A percentile compares a stretch with the other conserved stretches of the same genome.
Evolutionary conservation across 1,139 yeast genomes (phyloP).

Genomic region (Yamadazyma epiphylla): DNA sequence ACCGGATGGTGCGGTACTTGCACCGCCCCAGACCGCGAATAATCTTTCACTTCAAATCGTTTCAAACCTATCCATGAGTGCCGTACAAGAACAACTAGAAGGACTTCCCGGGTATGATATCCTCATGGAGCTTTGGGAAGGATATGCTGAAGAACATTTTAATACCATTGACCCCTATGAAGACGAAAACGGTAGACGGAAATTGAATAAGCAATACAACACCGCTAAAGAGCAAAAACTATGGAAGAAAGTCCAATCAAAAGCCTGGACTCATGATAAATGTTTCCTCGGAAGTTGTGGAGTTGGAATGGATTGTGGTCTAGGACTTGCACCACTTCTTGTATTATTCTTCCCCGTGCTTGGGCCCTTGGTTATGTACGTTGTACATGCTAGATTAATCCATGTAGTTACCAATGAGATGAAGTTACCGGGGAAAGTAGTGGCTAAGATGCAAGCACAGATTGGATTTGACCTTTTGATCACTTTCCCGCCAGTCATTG

Average conservation of each 20-base stretch:
- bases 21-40: no score
- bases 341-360: slow-evolving; percentile 65
- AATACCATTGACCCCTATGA: slow-evolving; percentile 70
- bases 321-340: slow-evolving; percentile 71
- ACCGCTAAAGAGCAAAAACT: slow-evolving; percentile 59
- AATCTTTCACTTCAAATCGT: no score
- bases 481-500: slow-evolving; percentile 75
- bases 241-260: slow-evolving; percentile 69
- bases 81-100: slow-evolving; percentile 37
- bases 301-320: slow-evolving; percentile 67
- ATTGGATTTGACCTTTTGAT: slow-evolving; percentile 69
- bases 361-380: slow-evolving; percentile 81
- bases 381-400: slow-evolving; percentile 65
- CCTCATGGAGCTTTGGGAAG: slow-evolving; percentile 57
- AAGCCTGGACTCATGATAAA: slow-evolving; percentile 84
- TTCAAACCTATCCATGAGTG: no score
- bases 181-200: slow-evolving; percentile 55
- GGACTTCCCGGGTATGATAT: slow-evolving; percentile 55
- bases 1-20: no score
- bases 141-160: slow-evolving; percentile 60
- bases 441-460: slow-evolving; percentile 70
- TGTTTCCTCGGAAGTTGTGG: slow-evolving; percentile 75
- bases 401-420: slow-evolving; percentile 52
- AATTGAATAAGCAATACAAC: slow-evolving; percentile 51
- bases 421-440: slow-evolving; percentile 54